phyloP scores from a whole-genome alignment of 768 basidiomycete genomes.

The Erythrobasidium yunnanense region DNA sequence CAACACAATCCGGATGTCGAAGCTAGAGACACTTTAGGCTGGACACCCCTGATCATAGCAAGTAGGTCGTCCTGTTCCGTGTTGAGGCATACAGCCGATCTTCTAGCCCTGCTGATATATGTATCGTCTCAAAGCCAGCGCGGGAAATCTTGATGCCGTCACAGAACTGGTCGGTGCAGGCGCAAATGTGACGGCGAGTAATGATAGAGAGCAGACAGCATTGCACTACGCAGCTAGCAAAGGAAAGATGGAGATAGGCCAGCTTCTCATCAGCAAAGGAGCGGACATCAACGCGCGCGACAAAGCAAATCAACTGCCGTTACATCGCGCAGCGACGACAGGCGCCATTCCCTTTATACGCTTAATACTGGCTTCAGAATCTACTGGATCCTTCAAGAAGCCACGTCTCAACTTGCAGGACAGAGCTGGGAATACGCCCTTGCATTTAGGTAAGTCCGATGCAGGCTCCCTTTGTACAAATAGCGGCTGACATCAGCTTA shows the following conservation, averaged over 20 bases:
- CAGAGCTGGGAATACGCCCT: conserved; percentile 61
- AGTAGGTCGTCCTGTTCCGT: background rate
- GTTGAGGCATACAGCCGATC: background rate
- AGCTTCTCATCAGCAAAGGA: conserved; percentile 35
- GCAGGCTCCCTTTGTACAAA: too few relatives aligned
- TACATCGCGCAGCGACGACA: conserved; percentile 92
- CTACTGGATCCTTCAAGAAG: conserved; percentile 47
- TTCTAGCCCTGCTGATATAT: background rate
- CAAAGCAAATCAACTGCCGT: conserved; percentile 78
- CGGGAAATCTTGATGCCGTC: conserved; percentile 64
- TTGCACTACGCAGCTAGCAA: conserved; percentile 44
- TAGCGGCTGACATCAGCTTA: background rate
- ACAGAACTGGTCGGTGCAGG: conserved; percentile 69
- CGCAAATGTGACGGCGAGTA: conserved; percentile 65
- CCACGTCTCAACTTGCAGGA: conserved; percentile 65
- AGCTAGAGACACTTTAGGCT: conserved; percentile 16
- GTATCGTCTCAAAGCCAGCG: conserved; percentile 71
- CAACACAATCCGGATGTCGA: conserved; percentile 18
- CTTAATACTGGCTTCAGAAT: conserved; percentile 62
- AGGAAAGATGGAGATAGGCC: conserved; percentile 34
- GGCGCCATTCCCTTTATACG: conserved; percentile 81
- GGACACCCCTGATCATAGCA: conserved; percentile 25
- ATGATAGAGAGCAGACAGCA: conserved; percentile 71
- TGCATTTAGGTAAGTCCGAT: conserved; percentile 57
- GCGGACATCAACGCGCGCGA: conserved; percentile 84